A percentile compares a stretch with the other conserved stretches of the same genome.
phyloP scores from a whole-genome alignment of 495 filamentous ascomycete species.

The Evernia prunastri region DNA sequence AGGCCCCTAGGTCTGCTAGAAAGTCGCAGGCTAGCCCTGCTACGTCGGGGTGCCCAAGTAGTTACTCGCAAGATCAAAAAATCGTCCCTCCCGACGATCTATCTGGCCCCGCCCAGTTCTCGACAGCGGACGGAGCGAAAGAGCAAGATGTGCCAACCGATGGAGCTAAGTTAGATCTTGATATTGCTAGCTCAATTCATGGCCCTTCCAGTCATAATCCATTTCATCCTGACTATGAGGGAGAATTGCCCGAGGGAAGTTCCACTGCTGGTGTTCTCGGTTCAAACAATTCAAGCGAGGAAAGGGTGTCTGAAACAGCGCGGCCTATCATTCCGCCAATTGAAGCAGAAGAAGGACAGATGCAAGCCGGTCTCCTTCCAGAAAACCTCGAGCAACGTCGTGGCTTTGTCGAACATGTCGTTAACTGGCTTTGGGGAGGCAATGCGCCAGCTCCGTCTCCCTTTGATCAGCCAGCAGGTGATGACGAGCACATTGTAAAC shows the following conservation, averaged over 20 bases:
- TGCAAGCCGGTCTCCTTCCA: background rate
- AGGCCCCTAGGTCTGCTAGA: too few species aligned
- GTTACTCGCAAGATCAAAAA: background rate
- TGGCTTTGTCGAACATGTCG: conserved; percentile 14
- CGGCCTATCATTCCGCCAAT: background rate
- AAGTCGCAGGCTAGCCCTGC: background rate
- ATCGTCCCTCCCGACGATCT: background rate
- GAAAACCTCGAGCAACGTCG: background rate
- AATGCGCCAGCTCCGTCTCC: conserved; percentile 37
- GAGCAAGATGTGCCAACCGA: background rate
- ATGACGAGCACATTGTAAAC: conserved; percentile 54
- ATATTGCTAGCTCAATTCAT: background rate
- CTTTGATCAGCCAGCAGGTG: conserved; percentile 33
- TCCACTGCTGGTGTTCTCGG: background rate
- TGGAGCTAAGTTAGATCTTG: background rate
- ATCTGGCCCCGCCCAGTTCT: background rate
- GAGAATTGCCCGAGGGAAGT: conserved; percentile 2
- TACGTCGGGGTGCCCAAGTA: background rate
- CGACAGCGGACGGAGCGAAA: background rate
- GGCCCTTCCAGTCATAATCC: conserved; percentile 7
- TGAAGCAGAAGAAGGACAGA: background rate
- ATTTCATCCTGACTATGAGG: conserved; percentile 16
- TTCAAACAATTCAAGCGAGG: background rate
- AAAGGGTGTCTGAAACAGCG: background rate
- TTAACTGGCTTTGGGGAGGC: conserved; percentile 62